Percentiles rank a stretch among this genome's conserved stretches.
Evolutionary conservation across 805 yeast species (phyloP).

Genomic region (Suhomyces sp.): DNA sequence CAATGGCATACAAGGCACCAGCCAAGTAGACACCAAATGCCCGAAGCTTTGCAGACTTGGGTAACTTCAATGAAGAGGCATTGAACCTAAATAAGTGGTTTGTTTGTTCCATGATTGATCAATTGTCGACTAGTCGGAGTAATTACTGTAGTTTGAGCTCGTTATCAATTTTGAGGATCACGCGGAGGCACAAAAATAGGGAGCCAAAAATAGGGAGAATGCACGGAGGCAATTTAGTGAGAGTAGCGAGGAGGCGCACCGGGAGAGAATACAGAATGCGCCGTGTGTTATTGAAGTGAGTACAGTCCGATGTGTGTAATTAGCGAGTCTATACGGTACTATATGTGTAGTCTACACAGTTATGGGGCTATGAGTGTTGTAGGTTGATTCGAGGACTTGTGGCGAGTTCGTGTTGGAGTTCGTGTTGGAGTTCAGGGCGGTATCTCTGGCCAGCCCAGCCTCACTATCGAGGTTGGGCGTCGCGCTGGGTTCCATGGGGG

Average conservation of each 20-base stretch:
- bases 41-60: slow-evolving; percentile 68
- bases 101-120: slow-evolving; percentile 35
- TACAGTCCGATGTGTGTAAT: too few species aligned
- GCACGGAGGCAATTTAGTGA: too few species aligned
- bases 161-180: neutral
- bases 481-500: neutral
- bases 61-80: slow-evolving; percentile 50
- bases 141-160: neutral
- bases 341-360: neutral
- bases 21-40: slow-evolving; percentile 74
- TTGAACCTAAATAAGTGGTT: slow-evolving; percentile 63
- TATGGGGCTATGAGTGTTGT: neutral
- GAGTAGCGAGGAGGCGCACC: neutral
- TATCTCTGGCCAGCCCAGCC: neutral
- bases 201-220: neutral
- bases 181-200: neutral
- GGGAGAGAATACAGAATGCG: too few species aligned
- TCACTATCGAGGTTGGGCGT: neutral
- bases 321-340: neutral
- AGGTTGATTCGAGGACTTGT: neutral
- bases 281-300: too few species aligned
- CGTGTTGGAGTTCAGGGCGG: neutral
- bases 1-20: slow-evolving; percentile 76
- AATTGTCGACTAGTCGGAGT: neutral
- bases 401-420: neutral